Conservation (phyloP, 331 rosid species). For the Acacia concinna region DNA sequence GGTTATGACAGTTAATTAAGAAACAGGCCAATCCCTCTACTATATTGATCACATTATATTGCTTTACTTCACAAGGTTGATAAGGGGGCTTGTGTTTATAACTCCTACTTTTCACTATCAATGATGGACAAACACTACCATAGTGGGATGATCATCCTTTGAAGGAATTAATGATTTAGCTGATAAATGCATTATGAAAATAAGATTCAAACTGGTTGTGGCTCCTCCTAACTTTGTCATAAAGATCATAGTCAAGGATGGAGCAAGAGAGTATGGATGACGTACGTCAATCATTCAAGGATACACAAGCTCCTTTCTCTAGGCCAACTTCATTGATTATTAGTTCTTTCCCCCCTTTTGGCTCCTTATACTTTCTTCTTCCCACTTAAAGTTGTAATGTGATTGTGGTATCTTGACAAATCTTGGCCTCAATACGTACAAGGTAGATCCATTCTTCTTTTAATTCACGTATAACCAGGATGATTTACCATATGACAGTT, state of each 20-base stretch:
- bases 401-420: not conserved
- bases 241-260: constrained; percentile 89
- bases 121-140: constrained; percentile 94
- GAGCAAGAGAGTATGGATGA: constrained; percentile 84
- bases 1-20: constrained; percentile 95
- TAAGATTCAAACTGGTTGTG: constrained; percentile 75
- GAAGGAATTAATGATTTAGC: constrained; percentile 61
- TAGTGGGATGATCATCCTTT: constrained; percentile 77
- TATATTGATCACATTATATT: constrained; percentile 86
- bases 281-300: constrained; percentile 78
- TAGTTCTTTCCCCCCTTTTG: not conserved
- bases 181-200: constrained; percentile 65
- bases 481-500: not conserved
- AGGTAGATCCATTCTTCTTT: not conserved
- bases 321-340: constrained; percentile 23
- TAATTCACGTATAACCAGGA: too few species aligned
- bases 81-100: constrained; percentile 92
- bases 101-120: constrained; percentile 77
- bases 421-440: not conserved
- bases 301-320: constrained; percentile 34
- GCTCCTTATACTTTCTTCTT: not conserved
- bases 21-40: constrained; percentile 79
- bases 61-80: constrained; percentile 97
- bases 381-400: not conserved
- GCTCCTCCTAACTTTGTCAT: constrained; percentile 94